Conservation (phyloP, 768 basidiomycete species). For the Macrolepiota dolichaula region DNA sequence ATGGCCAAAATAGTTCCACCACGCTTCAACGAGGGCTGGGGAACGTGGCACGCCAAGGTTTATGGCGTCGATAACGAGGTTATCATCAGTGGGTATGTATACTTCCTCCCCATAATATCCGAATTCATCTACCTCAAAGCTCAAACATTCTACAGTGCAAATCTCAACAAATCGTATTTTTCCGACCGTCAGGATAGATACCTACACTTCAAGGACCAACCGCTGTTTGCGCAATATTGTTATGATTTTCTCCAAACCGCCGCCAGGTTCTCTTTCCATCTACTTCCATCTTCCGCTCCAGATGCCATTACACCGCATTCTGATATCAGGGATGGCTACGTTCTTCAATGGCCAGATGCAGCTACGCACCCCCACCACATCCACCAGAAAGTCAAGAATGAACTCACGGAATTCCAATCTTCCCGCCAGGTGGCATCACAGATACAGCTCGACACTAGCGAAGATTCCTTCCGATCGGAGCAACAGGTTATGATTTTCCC, state of each 20-base stretch:
- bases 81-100: conserved; percentile 82
- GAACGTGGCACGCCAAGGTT: conserved; percentile 96
- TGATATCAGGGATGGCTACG: conserved; percentile 38
- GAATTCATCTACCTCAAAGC: background rate
- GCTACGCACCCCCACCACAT: conserved; percentile 68
- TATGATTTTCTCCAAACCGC: conserved; percentile 69
- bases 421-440: conserved; percentile 23
- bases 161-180: conserved; percentile 91
- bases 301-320: conserved; percentile 23
- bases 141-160: conserved; percentile 59
- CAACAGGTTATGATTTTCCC: conserved; percentile 63
- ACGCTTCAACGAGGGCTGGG: conserved; percentile 97
- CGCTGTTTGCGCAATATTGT: conserved; percentile 76
- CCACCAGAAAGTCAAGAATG: conserved; percentile 52
- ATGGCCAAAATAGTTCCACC: conserved; percentile 80
- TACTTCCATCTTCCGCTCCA: conserved; percentile 27
- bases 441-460: conserved; percentile 1
- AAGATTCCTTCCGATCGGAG: background rate
- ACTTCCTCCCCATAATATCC: background rate
- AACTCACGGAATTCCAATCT: conserved; percentile 58
- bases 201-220: conserved; percentile 63
- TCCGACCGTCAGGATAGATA: conserved; percentile 95
- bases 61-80: conserved; percentile 93
- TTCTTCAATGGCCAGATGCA: conserved; percentile 65
- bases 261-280: conserved; percentile 67